Evolutionary conservation across 2,329 filamentous ascomycete species (phyloP), one percentile per base, ranked within the genome.

Genomic region (Aspergillus ruber): DNA sequence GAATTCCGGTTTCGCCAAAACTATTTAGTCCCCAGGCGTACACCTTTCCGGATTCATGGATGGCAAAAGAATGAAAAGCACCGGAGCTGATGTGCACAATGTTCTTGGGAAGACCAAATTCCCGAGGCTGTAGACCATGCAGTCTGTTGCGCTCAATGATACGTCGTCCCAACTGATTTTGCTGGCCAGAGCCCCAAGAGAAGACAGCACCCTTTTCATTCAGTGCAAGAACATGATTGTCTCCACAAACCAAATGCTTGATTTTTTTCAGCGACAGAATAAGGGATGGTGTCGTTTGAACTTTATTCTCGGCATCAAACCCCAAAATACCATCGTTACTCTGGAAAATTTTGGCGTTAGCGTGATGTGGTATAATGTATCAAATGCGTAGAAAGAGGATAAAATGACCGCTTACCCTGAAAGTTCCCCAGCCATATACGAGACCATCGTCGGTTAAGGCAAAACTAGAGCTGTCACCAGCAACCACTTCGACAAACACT

Each of bases 11-110:
- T 71, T 95, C 85, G 53, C 85, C 86, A 67, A 87, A 94, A 69
- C 86, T 90, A 76, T 95, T 95, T 25, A 91, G 74, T 20, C 90
- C 89, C 88, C 89, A 95, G 0, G 83, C 80, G 69, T 83, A 93
- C 27, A 91, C 84, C 25, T 80, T 76, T 35, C 83, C 83, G 23
- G 83, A 78, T 51, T 82, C 79, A 57, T 80, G 78, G 43, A 89
- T 78, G 43, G 85, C 85, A 58, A 95, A 91, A 57, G 83, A 86
- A 73, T 95, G 88, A 69, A 90, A 91, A 12, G 84, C 81, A 40
- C 89, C 89, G 46, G 83, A 84, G 23, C 80, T 78, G 49, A 86
- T 78, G 69, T 72, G 80, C 44, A 74, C 74, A 44, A 86, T 81
- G 53, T 72, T 71, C 60, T 78, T 77, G 53, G 77, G 77, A 39